A percentile compares a stretch with the other conserved stretches of the same genome.
Conservation (phyloP, 169 alveolate species). For the Fabrea salina region DNA sequence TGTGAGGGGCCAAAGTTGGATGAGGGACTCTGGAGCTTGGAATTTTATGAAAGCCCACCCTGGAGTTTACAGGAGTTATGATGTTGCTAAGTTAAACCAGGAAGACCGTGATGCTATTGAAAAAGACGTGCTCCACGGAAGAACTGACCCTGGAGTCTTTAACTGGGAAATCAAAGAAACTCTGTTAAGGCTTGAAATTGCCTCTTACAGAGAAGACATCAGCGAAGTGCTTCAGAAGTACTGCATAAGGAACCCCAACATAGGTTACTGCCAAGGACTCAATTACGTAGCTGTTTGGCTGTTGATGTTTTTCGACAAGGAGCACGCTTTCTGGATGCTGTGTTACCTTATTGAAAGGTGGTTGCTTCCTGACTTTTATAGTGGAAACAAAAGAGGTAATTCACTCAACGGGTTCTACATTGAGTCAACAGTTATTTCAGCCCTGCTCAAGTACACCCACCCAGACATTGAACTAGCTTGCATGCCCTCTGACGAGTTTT, state of each 20-base stretch:
- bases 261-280: slow-evolving; percentile 34
- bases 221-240: neutral
- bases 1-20: neutral
- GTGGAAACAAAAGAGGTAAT: slow-evolving; percentile 17
- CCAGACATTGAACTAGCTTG: neutral
- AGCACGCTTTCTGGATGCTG: slow-evolving; percentile 24
- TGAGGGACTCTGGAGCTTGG: slow-evolving; percentile 8
- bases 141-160: slow-evolving; percentile 26
- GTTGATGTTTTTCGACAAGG: neutral
- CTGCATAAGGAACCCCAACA: slow-evolving; percentile 2
- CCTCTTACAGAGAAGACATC: slow-evolving; percentile 1
- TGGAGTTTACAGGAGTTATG: neutral
- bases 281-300: slow-evolving; percentile 22
- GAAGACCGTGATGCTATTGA: slow-evolving; percentile 22
- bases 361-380: slow-evolving; percentile 32
- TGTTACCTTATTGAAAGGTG: slow-evolving; percentile 8
- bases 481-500: neutral
- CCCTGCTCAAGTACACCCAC: neutral
- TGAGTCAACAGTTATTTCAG: slow-evolving; percentile 9
- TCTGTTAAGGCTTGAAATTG: neutral
- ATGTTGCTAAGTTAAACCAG: neutral
- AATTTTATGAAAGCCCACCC: neutral
- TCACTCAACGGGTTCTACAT: slow-evolving; percentile 29
- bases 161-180: slow-evolving; percentile 8
- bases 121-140: slow-evolving; percentile 25